A percentile compares a stretch with the other conserved stretches of the same genome.
phyloP scores from a whole-genome alignment of 306 rosid species.

The Luffa aegyptiaca region DNA sequence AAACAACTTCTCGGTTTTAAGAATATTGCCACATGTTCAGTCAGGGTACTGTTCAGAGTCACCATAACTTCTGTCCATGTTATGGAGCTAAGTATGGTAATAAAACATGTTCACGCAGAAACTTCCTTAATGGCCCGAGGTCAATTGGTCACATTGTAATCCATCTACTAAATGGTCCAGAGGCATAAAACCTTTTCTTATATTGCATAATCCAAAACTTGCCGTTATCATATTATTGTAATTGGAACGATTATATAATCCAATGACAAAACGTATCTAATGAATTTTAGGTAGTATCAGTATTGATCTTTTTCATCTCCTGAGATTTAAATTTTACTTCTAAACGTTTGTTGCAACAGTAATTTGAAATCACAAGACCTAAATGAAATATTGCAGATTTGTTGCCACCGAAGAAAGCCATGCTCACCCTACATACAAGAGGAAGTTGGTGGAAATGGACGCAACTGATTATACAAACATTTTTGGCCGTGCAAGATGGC shows the following conservation, averaged over 20 bases:
- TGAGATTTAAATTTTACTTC: background rate
- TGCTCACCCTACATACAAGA: conserved; percentile 77
- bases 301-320: background rate
- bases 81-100: background rate
- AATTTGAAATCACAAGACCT: background rate
- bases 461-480: conserved; percentile 58
- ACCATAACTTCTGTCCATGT: background rate
- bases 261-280: background rate
- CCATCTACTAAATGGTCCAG: background rate
- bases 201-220: background rate
- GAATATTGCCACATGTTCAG: background rate
- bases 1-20: background rate
- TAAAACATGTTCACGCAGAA: background rate
- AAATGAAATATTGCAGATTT: conserved; percentile 39
- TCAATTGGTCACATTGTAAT: background rate
- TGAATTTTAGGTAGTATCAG: background rate
- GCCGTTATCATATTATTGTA: background rate
- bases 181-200: background rate
- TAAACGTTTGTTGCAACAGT: background rate
- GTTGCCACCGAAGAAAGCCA: conserved; percentile 75
- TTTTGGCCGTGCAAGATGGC: conserved; percentile 87
- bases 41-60: background rate
- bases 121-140: background rate
- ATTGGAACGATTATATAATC: background rate
- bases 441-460: conserved; percentile 48